Evolutionary conservation across 208 protist species (phyloP).

Genomic region (Acanthamoeba sp.): DNA sequence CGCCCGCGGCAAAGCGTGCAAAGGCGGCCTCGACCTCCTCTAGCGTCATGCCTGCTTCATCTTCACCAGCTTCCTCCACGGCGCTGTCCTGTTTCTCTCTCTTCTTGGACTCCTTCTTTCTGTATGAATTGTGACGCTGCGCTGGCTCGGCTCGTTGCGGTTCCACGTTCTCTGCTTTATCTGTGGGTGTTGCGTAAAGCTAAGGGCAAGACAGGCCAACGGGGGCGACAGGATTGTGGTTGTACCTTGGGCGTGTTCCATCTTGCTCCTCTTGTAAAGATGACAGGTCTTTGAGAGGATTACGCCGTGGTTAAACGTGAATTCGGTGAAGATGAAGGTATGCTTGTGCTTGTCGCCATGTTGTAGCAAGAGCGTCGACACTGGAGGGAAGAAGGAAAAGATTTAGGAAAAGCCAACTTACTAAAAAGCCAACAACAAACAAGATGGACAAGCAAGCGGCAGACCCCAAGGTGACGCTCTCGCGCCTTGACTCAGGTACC

Average conservation of each 20-base stretch:
- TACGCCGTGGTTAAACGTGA: too few species aligned
- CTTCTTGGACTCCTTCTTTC: neutral
- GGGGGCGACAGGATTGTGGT: too few species aligned
- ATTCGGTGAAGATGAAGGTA: neutral
- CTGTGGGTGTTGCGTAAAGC: too few species aligned
- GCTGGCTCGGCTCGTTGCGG: too few species aligned
- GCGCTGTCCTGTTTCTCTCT: neutral
- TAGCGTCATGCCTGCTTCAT: neutral
- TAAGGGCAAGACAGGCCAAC: too few species aligned
- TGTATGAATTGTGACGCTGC: too few species aligned
- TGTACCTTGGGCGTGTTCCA: too few species aligned
- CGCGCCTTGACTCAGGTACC: slow-evolving; percentile 4
- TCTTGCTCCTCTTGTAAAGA: too few species aligned
- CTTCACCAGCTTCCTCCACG: neutral
- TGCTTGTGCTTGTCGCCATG: too few species aligned
- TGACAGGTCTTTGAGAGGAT: too few species aligned
- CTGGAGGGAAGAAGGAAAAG: neutral
- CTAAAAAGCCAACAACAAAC: neutral
- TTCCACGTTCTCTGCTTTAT: too few species aligned
- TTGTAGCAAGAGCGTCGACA: neutral
- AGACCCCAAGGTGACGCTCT: neutral
- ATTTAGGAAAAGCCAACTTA: neutral
- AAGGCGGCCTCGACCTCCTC: slow-evolving; percentile 13
- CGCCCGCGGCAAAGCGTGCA: neutral
- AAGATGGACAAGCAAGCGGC: neutral